Evolutionary conservation across 495 filamentous ascomycete species (phyloP).

Genomic region (Cladorrhinum samala): DNA sequence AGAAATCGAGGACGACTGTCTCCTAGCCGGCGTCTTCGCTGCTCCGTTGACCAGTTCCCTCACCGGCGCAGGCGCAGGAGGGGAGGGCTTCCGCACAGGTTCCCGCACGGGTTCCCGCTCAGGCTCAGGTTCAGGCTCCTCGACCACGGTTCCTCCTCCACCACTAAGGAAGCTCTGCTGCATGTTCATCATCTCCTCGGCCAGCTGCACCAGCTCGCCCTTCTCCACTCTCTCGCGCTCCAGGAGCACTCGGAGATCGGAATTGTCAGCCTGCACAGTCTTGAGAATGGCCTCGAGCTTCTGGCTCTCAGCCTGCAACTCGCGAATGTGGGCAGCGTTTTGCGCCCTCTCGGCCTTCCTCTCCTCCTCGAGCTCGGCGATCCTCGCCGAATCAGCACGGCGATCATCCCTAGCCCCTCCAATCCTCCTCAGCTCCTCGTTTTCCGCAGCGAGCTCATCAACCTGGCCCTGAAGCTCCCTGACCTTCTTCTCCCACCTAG

Average conservation of each 20-base stretch:
- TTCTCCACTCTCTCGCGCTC: constrained; percentile 85
- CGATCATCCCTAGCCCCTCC: constrained; percentile 57
- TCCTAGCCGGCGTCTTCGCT: constrained; percentile 9
- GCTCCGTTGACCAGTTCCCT: background rate
- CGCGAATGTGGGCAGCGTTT: constrained; percentile 48
- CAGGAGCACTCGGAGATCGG: constrained; percentile 55
- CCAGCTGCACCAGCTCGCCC: constrained; percentile 83
- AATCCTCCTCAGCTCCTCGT: constrained; percentile 61
- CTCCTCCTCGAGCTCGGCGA: constrained; percentile 40
- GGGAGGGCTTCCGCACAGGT: background rate
- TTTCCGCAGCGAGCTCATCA: constrained; percentile 60
- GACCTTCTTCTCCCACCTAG: constrained; percentile 79
- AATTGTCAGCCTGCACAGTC: constrained; percentile 59
- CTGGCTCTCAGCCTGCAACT: constrained; percentile 60
- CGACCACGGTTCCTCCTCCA: background rate
- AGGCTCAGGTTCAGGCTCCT: constrained; percentile 8
- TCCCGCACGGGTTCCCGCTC: background rate
- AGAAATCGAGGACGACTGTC: constrained; percentile 2
- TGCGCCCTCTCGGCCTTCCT: constrained; percentile 44
- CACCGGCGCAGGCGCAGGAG: background rate
- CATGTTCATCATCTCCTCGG: constrained; percentile 80
- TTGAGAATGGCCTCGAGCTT: constrained; percentile 63
- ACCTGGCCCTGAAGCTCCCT: constrained; percentile 66
- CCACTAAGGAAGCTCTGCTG: constrained; percentile 23
- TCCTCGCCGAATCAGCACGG: constrained; percentile 46